phyloP scores from a whole-genome alignment of 2,329 filamentous ascomycete genomes.

The Uncinocarpus reesii region DNA sequence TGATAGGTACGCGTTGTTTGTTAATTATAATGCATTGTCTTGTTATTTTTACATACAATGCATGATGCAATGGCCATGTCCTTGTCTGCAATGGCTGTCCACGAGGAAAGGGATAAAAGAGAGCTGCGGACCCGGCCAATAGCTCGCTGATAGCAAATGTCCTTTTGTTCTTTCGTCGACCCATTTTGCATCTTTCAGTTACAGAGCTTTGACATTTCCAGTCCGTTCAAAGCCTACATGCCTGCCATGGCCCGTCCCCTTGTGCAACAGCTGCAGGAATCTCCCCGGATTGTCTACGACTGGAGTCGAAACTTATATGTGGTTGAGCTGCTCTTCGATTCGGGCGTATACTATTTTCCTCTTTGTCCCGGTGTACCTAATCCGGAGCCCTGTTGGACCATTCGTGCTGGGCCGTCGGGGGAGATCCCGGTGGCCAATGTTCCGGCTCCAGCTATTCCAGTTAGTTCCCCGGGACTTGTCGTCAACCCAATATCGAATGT shows the following conservation, averaged over 20 bases:
- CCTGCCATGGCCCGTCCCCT: conserved; percentile 1
- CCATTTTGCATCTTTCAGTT: not conserved
- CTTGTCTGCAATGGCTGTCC: conserved; percentile 1
- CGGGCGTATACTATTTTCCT: not conserved
- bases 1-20: conserved; percentile 5
- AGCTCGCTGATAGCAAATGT: not conserved
- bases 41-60: conserved; percentile 4
- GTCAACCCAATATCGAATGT: not conserved
- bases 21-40: not conserved
- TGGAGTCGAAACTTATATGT: conserved; percentile 9
- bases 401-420: not conserved
- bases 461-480: not conserved
- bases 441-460: not conserved
- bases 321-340: not conserved
- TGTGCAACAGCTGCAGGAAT: not conserved
- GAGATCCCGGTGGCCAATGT: conserved; percentile 7
- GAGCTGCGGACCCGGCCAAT: not conserved
- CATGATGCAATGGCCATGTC: conserved; percentile 8
- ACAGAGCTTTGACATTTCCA: not conserved
- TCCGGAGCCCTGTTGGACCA: not conserved
- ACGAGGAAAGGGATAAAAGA: conserved; percentile 6
- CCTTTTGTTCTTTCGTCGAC: not conserved
- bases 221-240: not conserved
- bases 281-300: conserved; percentile 8
- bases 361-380: conserved; percentile 2